A percentile compares a stretch with the other conserved stretches of the same genome.
phyloP scores from a whole-genome alignment of 1,284 basidiomycete genomes.

The Singerocomus rubriflavus region DNA sequence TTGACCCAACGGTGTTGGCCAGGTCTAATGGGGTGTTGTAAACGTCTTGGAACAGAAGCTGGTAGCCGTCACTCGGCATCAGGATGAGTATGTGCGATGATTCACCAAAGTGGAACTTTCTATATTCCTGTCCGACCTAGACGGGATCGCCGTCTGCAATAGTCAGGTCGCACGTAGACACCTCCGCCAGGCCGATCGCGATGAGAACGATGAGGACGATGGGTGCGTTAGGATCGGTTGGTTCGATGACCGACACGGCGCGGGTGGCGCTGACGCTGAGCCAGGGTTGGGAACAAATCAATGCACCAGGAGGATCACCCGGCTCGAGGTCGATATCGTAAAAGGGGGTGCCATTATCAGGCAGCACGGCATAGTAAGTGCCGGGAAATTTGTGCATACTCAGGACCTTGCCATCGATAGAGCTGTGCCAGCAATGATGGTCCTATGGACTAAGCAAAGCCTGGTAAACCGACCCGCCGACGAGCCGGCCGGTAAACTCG shows the following conservation, averaged over 20 bases:
- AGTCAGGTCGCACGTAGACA: conserved; percentile 44
- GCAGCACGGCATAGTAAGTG: conserved; percentile 44
- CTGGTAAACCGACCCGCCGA: conserved; percentile 51
- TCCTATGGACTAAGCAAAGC: conserved; percentile 46
- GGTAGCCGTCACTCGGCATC: conserved; percentile 9
- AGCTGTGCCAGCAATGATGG: conserved; percentile 56
- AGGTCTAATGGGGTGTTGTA: not conserved
- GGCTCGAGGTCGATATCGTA: not conserved
- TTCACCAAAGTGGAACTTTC: conserved; percentile 54
- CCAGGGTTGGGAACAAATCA: conserved; percentile 37
- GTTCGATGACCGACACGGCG: conserved; percentile 24
- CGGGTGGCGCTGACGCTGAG: conserved; percentile 37
- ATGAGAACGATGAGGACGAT: conserved; percentile 29
- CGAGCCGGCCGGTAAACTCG: not conserved
- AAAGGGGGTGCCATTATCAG: not conserved
- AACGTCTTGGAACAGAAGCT: not conserved
- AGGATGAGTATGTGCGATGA: conserved; percentile 44
- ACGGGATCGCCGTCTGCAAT: not conserved
- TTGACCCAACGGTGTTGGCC: conserved; percentile 6
- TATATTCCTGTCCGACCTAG: conserved; percentile 18
- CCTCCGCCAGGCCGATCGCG: conserved; percentile 54
- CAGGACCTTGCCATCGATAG: conserved; percentile 45
- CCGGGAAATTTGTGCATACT: conserved; percentile 42
- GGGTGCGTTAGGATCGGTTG: not conserved
- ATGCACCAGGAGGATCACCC: conserved; percentile 24